phyloP scores from a whole-genome alignment of 2,329 filamentous ascomycete genomes.

The Phyllosticta citribraziliensis region DNA sequence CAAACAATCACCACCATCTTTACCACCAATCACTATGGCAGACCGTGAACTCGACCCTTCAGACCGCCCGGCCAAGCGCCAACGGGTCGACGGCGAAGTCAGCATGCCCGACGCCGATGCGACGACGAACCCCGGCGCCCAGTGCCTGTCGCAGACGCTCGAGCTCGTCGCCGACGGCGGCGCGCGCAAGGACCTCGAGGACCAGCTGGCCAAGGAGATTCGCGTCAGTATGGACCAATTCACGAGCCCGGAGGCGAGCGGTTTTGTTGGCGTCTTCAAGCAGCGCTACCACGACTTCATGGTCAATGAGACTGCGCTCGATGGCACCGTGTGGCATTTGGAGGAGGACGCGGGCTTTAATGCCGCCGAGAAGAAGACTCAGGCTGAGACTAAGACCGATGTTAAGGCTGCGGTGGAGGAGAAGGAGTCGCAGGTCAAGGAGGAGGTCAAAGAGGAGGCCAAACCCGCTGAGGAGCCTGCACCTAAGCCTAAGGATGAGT shows the following conservation, averaged over 20 bases:
- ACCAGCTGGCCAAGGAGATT: constrained; percentile 25
- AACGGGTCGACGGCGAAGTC: not conserved
- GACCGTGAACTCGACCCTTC: not conserved
- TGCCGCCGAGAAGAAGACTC: constrained; percentile 5
- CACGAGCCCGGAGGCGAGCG: constrained; percentile 46
- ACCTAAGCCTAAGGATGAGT: not conserved
- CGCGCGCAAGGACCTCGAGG: not conserved
- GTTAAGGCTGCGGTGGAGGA: not conserved
- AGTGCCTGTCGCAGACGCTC: not conserved
- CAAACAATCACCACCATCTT: too few species aligned
- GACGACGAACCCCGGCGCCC: not conserved
- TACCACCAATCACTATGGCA: not conserved
- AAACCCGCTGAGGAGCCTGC: constrained; percentile 7
- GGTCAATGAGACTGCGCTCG: constrained; percentile 75
- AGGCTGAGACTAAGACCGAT: not conserved
- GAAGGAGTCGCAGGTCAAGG: constrained; percentile 10
- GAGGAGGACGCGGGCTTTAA: constrained; percentile 31
- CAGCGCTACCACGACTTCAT: constrained; percentile 81
- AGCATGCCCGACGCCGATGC: not conserved
- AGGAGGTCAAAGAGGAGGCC: constrained; percentile 6
- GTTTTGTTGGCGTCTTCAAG: constrained; percentile 58
- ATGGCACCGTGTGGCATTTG: constrained; percentile 68
- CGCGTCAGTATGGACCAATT: constrained; percentile 54
- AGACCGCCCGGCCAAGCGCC: constrained; percentile 4
- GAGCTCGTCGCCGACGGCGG: not conserved